phyloP scores from a whole-genome alignment of 2,329 filamentous ascomycete species.

The Hysterium pulicare region DNA sequence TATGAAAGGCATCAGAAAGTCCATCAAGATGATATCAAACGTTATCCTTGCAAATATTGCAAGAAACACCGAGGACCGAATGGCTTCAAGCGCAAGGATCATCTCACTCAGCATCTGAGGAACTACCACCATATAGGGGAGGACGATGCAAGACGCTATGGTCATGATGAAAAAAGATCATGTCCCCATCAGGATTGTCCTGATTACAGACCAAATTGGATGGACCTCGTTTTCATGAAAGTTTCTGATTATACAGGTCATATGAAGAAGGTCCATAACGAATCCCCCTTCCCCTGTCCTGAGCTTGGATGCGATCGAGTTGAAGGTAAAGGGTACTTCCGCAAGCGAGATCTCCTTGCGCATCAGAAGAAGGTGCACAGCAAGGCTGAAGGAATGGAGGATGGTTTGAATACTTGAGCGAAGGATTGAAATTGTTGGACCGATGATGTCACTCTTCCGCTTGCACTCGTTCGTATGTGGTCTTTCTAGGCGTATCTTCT shows the following conservation, averaged over 20 bases:
- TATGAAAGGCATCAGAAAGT: constrained; percentile 8
- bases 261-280: constrained; percentile 35
- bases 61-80: constrained; percentile 28
- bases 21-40: constrained; percentile 6
- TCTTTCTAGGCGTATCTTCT: too few relatives aligned
- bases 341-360: constrained; percentile 12
- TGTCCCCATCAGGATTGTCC: constrained; percentile 22
- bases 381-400: too few relatives aligned
- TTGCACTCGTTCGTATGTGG: too few relatives aligned
- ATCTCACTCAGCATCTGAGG: constrained; percentile 37
- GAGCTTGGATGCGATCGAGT: constrained; percentile 24
- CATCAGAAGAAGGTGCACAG: constrained; percentile 17
- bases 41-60: constrained; percentile 32
- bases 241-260: constrained; percentile 33
- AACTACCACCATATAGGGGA: constrained; percentile 36
- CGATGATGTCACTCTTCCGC: too few relatives aligned
- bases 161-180: constrained; percentile 3
- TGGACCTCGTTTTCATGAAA: constrained; percentile 10
- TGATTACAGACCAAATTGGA: constrained; percentile 6
- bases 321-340: constrained; percentile 17
- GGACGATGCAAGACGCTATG: constrained; percentile 11
- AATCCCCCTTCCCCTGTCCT: constrained; percentile 32
- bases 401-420: too few relatives aligned
- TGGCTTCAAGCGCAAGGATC: constrained; percentile 38
- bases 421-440: too few relatives aligned